phyloP scores from a whole-genome alignment of 1,284 basidiomycete species.

The Peniophora sp. region DNA sequence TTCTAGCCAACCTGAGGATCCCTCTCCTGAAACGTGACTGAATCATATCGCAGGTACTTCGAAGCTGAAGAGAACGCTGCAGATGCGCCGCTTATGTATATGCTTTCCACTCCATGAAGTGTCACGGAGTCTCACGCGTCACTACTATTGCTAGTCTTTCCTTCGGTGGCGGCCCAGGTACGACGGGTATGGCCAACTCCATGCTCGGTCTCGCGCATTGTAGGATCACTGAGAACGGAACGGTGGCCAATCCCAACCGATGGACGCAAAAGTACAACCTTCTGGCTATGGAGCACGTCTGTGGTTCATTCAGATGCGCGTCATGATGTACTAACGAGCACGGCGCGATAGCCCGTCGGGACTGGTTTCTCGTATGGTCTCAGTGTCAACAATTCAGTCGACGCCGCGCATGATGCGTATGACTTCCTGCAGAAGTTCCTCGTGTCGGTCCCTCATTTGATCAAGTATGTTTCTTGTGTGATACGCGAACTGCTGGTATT shows the following conservation, averaged over 20 bases:
- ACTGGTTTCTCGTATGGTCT: constrained; percentile 22
- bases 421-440: constrained; percentile 29
- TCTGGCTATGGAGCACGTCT: constrained; percentile 25
- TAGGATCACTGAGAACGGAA: constrained; percentile 7
- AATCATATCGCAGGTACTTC: not conserved
- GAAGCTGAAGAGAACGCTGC: not conserved
- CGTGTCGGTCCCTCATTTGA: constrained; percentile 18
- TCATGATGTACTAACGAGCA: not conserved
- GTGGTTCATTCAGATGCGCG: constrained; percentile 2
- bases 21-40: no score
- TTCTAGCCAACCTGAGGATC: no score
- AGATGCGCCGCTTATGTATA: not conserved
- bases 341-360: constrained; percentile 20
- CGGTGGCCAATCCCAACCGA: constrained; percentile 16
- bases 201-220: not conserved
- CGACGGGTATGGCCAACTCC: not conserved
- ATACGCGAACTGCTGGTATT: no score
- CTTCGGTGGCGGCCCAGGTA: not conserved
- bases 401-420: constrained; percentile 23
- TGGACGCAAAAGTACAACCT: constrained; percentile 25
- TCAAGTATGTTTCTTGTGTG: constrained; percentile 11
- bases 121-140: not conserved
- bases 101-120: not conserved
- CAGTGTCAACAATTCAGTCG: constrained; percentile 20
- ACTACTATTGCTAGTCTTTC: not conserved